Evolutionary conservation across 225 moss, liverwort and hornwort species (phyloP), one percentile per base, ranked within the genome.

Genomic region (Physcomitrellopsis africana): DNA sequence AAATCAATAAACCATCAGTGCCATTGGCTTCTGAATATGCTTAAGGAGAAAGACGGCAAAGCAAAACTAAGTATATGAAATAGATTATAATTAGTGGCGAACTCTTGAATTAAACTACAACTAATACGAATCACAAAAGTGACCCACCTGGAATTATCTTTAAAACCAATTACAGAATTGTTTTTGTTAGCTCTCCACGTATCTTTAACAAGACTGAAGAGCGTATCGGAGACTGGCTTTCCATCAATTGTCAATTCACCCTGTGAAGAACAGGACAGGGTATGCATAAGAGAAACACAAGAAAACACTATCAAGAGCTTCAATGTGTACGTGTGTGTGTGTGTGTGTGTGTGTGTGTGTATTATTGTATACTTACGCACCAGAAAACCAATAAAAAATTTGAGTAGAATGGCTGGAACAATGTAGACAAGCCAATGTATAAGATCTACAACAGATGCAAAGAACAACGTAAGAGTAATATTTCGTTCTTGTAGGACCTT

Each of bases 111-210:
- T 54, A 24, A 20, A 1, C 23, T 53, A 58, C 6, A 11, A 52
- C 48, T 69, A 73, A 41, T 47, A 20, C 32, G 10, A 76, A 67
- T 19, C n/a, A 1, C 16, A 54, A 73, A 59, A 29, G 74, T 68
- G 48, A 16, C 24, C 19, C 42, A 92, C 97, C 97, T 97, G 69
- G 99, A 99, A 69, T 99, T 99, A 81, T 99, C 99, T 37, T 92
- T 86, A 69, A 99, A 99, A 0, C 99, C 99, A 72, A 99, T 93
- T 43, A 99, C 99, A 27, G 99, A 99, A 72, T 99, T 99, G 70
- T 99, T 99, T 48, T 79, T 86, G 73, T 99, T 95, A 26, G 84
- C 84, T 68, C 74, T 85, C 95, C 89, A 92, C 42, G 99, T 99
- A 60, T 99, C 99, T 84, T 92, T 99, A 6, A 99, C 95, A 47